Evolutionary conservation across 495 filamentous ascomycete species (phyloP), one percentile per base, ranked within the genome.

Genomic region (Hypomontagnella submonticulosa): DNA sequence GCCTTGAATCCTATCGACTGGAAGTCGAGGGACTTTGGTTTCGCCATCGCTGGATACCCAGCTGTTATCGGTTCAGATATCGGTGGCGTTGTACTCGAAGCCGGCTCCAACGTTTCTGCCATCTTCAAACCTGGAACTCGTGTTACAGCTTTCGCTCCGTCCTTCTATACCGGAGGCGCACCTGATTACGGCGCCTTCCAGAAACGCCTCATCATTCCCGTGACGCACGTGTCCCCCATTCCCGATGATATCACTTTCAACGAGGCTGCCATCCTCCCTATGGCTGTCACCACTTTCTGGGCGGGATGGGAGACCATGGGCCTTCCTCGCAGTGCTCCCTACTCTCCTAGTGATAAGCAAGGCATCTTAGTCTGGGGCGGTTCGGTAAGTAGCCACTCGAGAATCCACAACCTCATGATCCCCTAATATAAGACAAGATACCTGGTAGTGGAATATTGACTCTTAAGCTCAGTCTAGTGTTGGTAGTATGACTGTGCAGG

Each of bases 1-100:
- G 81, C 81, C 19, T 68, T 86, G 46, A 86, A 85, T 66, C 81
- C 80, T 0, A 63, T 80, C 61, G 82, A 84, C 67, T 61, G 13
- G 42, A 15, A 55, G 34, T 75, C 76, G 70, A 80, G 75, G 19
- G 71, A 78, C 16, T 61, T 67, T 5, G 78, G 78, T 49, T 74
- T 81, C 66, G 69, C 74, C 60, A 72, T 83, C 44, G 27, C 73
- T 19, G 43, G 36, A 16, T 81, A 78, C 65, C 80, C 81, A 0
- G 65, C 78, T 3, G 62, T 84, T 5, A 1, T 80, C 9, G 81
- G 80, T 23, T 76, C 73, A 6, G 81, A 84, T 47, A 57, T 79
- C 13, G 71, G 71, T 0, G 81, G 82, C 3, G 55, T 75, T 4
- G 72, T 84, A 19, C 48, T 74, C 53, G 54, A 70, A 16, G 46